Evolutionary conservation across 2,329 filamentous ascomycete species (phyloP), one percentile per base, ranked within the genome.

Genomic region (Scleromitrula shiraiana): DNA sequence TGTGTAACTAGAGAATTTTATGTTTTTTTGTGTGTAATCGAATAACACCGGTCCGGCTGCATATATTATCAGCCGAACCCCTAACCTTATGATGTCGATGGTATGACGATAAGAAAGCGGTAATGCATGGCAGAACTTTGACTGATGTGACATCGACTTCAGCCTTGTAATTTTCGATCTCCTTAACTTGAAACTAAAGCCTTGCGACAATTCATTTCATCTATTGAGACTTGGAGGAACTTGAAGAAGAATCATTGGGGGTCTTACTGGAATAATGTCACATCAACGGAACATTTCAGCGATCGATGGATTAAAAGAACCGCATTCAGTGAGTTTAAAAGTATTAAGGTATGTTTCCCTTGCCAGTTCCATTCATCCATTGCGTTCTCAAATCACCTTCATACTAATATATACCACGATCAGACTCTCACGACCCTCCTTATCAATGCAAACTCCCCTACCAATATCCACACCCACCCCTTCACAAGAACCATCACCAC

Each of bases 401-500:
- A 30, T n/a, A 43, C 39, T 44, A 37, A 46, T 9, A 7, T 26
- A 6, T 15, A 29, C 7, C 10, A 6, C 23, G 23, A 24, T 33
- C 59, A 94, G 88, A 50, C 77, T 97, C 50, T 95, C 90, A 1
- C 83, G 87, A 12, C 89, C 87, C 1, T 84, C 85, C 3, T 77
- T 91, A 46, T 82, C 86, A 32, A 70, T 78, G 8, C 86, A 89
- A 61, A 78, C 85, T 56, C 77, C 83, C 3, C 71, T 76, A 24
- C 72, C 70, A 24, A 68, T 70, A 1, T 59, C 68, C 9, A 68
- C 70, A 7, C 52, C 61, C 4, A 57, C 56, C 30, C 43, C 63
- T 62, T 73, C 52, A 72, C 75, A 54, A 71, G 32, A 20, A 24
- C 15, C 41, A 27, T 33, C 15, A 26, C 12, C 17, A 14, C 38